Evolutionary conservation across 83 land plant species (phyloP).

Genomic region (Thuja plicata): DNA sequence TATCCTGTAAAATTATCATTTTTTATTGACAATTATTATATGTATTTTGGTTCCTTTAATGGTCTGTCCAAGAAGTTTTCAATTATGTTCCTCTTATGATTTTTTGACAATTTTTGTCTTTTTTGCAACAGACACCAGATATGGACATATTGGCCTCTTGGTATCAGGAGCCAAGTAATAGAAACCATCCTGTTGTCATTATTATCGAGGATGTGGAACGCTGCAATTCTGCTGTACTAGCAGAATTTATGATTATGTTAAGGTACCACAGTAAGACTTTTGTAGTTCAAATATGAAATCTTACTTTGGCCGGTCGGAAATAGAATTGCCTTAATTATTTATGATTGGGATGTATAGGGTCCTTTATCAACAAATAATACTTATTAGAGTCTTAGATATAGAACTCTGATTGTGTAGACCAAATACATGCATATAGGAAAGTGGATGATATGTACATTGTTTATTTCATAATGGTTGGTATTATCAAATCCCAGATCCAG

Average conservation of each 20-base stretch:
- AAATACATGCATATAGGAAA: neutral
- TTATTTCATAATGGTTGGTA: neutral
- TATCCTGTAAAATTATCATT: too few relatives aligned
- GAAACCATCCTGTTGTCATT: conserved; percentile 51
- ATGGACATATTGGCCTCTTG: conserved; percentile 76
- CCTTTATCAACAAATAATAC: neutral
- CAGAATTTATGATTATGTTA: conserved; percentile 62
- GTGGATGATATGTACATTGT: neutral
- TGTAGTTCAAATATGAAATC: neutral
- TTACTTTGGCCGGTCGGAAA: neutral
- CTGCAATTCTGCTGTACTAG: conserved; percentile 58
- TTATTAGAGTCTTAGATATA: neutral
- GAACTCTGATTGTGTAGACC: neutral
- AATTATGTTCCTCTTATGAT: neutral
- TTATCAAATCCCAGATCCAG: too few relatives aligned
- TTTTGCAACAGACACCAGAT: conserved; percentile 64
- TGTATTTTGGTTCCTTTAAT: neutral
- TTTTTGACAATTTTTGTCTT: neutral
- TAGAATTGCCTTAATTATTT: neutral
- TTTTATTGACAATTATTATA: neutral
- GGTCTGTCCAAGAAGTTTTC: neutral
- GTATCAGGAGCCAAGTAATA: conserved; percentile 54
- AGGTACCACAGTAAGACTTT: conserved; percentile 22
- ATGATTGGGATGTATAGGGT: neutral
- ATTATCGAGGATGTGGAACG: conserved; percentile 74